These are phyloP conservation scores for Suillus weaverae DNA, from an alignment of 768 basidiomycete species.

Conservation along the genomic window DNA sequence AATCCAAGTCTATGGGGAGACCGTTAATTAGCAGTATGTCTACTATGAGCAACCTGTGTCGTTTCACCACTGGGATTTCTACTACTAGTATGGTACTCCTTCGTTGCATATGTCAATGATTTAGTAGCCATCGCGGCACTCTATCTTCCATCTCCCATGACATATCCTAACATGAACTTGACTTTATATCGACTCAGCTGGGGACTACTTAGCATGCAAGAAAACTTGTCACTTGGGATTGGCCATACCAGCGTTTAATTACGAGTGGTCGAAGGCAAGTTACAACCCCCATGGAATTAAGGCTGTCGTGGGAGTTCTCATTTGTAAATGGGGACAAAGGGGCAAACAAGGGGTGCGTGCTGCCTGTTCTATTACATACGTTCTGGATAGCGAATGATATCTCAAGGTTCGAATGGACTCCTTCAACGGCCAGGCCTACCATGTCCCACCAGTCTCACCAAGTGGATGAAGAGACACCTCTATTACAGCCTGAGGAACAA, in stretches of 20 bases:
- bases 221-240: no score
- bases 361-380: background rate
- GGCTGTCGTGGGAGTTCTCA: background rate
- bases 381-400: background rate
- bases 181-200: no score
- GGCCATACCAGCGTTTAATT: no score
- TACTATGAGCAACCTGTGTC: background rate
- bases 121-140: no score
- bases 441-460: conserved; percentile 11
- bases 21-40: background rate
- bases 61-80: no score
- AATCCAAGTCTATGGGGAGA: background rate
- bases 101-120: no score
- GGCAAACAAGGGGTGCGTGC: background rate
- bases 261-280: no score
- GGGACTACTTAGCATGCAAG: no score
- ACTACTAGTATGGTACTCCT: no score
- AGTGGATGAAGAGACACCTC: conserved; percentile 38
- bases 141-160: no score
- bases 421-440: background rate
- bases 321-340: background rate
- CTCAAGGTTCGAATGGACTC: background rate
- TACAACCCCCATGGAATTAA: background rate
- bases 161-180: no score
- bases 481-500: conserved; percentile 24